Evolutionary conservation across 495 filamentous ascomycete genomes (phyloP).

Genomic region (Aspergillus kassunensis): DNA sequence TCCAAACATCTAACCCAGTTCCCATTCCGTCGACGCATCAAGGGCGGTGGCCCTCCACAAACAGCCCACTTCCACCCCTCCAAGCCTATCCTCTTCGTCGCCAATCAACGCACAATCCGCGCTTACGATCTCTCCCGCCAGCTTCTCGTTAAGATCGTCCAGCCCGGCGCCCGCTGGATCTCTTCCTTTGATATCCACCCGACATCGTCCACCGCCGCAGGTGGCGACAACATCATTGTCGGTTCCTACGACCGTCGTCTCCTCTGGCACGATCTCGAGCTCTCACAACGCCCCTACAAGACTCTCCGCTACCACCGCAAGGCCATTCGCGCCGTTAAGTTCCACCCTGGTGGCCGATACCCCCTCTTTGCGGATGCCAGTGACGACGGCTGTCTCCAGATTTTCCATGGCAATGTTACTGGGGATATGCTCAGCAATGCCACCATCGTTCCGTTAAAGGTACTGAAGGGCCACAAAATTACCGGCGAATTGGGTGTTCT

Average conservation of each 20-base stretch:
- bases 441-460: constrained; percentile 91
- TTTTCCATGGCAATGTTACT: constrained; percentile 95
- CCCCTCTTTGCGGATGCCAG: constrained; percentile 90
- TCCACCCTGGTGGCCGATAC: constrained; percentile 70
- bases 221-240: constrained; percentile 88
- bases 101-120: constrained; percentile 86
- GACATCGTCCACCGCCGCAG: constrained; percentile 45
- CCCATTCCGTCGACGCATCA: constrained; percentile 75
- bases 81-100: constrained; percentile 90
- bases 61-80: constrained; percentile 91
- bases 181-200: constrained; percentile 90
- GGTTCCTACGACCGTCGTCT: constrained; percentile 91
- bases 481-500: constrained; percentile 79
- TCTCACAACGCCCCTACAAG: constrained; percentile 87
- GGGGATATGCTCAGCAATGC: constrained; percentile 93
- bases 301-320: constrained; percentile 89
- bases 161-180: constrained; percentile 93
- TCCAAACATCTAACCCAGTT: constrained; percentile 92
- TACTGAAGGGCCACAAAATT: constrained; percentile 79
- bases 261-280: constrained; percentile 95
- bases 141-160: constrained; percentile 82
- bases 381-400: constrained; percentile 90
- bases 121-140: constrained; percentile 89
- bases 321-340: constrained; percentile 82
- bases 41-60: constrained; percentile 78